Base-by-base conservation (phyloP, 441 rosid genomes). In the Croton setiger region DNA sequence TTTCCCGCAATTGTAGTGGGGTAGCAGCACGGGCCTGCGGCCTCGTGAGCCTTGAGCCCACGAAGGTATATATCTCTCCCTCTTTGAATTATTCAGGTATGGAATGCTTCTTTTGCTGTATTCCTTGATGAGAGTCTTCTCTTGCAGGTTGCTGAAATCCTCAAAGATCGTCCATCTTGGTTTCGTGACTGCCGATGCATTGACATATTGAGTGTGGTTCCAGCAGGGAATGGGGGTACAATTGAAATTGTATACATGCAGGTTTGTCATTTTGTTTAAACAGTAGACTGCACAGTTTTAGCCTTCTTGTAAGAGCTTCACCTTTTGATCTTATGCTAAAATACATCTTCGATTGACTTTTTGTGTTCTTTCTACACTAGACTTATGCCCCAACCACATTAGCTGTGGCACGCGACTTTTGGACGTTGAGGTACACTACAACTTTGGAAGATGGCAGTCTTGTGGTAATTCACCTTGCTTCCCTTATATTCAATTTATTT, bases 1-100 rank as follows among this genome's bases (percentile, higher is more conserved):
- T 92, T 82, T 94, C 98, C 77, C 97, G 92, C 86, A 92, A 89
- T 76, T 86, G 89, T 79, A 87, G 90, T 72, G 98, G 98, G 72
- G 87, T 94, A 74, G 99, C 99, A 79, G 99, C 99, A 72, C 96
- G 99, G 80, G 98, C 99, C 82, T 94, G 98, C 52, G 93, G 99
- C 85, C 99, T 94, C 45, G 97, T 94, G 89, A 94, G 97, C 82
- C 82, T 94, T 70, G 97, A 94, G 76, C 99, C 99, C 86, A 86
- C 86, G 23, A 92, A 88, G 94, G 99, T 92, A 73, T 64, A 15
- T 61, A 47, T 62, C 71, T 48, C 70, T 63, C 15, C 1, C 54
- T 37, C 5, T 15, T 15, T 37, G 41, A 27, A 37, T 33, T 15
- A 14, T 47, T 51, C 15, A 13, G 60, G 44, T 54, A 17, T 14